Evolutionary conservation across 805 yeast species (phyloP), one percentile per base, ranked within the genome.

Genomic region (Brettanomyces nanus): DNA sequence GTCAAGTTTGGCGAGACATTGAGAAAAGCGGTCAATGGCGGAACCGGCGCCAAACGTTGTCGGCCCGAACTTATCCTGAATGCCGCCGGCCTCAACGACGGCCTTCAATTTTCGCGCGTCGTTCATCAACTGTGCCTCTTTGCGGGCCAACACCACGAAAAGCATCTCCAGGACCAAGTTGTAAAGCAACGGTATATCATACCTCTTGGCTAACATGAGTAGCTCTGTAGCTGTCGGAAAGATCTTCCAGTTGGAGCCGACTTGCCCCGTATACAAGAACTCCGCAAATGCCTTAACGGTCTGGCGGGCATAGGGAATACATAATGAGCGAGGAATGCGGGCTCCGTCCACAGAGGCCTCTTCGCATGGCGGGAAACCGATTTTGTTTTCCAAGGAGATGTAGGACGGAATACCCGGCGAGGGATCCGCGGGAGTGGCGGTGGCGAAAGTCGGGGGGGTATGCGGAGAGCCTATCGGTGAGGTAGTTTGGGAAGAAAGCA

Each of bases 191-290:
- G 90, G 89, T 19, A 83, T 67, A 43, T 79, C 80, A 51, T 77
- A 81, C 42, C 74, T 67, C 47, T 79, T 78, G 3, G 89, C 69
- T 49, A 79, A 66, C 25, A 77, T 54, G 45, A 82, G 62, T 33
- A 77, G 66, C 45, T 81, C 86, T 28, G 81, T 63, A 0, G 82
- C 72, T 0, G 83, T 77, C 0, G 92, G 90, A 2, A 73, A 64
- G 28, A 83, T 58, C n/a, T 68, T 58, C 90, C 90, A 82, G 47
- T 73, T 78, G 37, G 79, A 75, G 19, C 85, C 85, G 18, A 84
- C 73, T 55, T 82, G 87, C 1, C 92, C 94, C 4, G 89, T 83
- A 49, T 79, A 81, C 39, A 84, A 63, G 53, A 76, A 84, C 51
- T 83, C 92, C 20, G 79, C 64, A 45, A 82, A 71, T 3, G 86